Evolutionary conservation across 139 green algal genomes (phyloP).

Genomic region (Picochlorum costavermella): DNA sequence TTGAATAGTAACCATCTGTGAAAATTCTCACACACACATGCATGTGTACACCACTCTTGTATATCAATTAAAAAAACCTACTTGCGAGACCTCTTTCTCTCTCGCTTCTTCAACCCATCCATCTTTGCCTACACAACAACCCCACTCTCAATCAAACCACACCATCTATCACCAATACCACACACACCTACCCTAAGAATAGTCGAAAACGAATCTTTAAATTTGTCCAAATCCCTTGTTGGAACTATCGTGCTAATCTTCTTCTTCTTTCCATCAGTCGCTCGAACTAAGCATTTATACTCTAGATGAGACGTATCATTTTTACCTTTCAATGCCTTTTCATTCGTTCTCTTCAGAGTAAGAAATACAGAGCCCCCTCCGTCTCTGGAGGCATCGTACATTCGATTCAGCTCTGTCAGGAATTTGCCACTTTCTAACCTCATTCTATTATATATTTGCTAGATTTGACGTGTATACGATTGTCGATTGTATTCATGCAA

Average conservation of each 20-base stretch:
- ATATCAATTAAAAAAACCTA: background rate
- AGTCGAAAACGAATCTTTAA: slow-evolving; percentile 49
- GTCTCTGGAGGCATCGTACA: slow-evolving; percentile 57
- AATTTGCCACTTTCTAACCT: slow-evolving; percentile 61
- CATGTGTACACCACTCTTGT: too few species aligned
- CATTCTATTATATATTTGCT: slow-evolving; percentile 25
- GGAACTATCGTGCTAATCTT: slow-evolving; percentile 62
- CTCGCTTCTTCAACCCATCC: slow-evolving; percentile 49
- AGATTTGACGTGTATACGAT: too few species aligned
- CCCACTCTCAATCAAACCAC: background rate
- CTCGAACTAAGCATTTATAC: slow-evolving; percentile 62
- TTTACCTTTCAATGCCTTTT: slow-evolving; percentile 18
- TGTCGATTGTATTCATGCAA: too few species aligned
- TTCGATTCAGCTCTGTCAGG: slow-evolving; percentile 60
- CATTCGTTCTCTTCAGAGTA: slow-evolving; percentile 59
- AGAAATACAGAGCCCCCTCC: slow-evolving; percentile 44
- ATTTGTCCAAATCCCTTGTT: slow-evolving; percentile 39
- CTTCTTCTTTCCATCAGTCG: slow-evolving; percentile 63
- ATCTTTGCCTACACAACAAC: slow-evolving; percentile 37
- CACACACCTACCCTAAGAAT: slow-evolving; percentile 44
- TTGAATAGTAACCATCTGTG: too few species aligned
- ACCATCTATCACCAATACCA: background rate
- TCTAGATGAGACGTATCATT: slow-evolving; percentile 12
- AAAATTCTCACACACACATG: background rate
- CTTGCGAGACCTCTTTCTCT: slow-evolving; percentile 21